Evolutionary conservation across 1,139 yeast species (phyloP), one percentile per base, ranked within the genome.

Genomic region (Sugiyamaella sp.): DNA sequence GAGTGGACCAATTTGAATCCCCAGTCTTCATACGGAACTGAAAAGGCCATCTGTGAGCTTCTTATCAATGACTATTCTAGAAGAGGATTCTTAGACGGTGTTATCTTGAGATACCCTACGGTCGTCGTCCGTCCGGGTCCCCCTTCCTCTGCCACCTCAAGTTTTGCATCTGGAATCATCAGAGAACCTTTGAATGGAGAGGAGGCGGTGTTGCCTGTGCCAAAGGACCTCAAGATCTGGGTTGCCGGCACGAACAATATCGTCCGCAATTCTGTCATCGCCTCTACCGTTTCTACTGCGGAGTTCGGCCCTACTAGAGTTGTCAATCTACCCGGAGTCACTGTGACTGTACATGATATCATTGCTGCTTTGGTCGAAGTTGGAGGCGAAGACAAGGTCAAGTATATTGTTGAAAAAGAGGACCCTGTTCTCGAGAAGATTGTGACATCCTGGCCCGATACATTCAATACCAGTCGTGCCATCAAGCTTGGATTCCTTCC

Each of bases 151-250:
- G 66, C 65, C 9, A 61, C 64, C 5, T 62, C 65, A 10, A 59
- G 62, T 22, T 63, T 62, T 53, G 58, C 63, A 9, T 62, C 65
- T 5, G 65, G 64, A 17, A 62, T 62, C 48, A 61, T 62, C 40
- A 54, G 65, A n/a, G 66, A 62, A 47, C 66, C 66, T 21, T 43
- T 62, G 41, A 51, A 41, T 14, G 61, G 60, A 8, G 38, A 46
- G 19, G 49, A 44, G 37, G 60, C 61, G 12, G 53, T 48, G 5
- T 45, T 62, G 39, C 65, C 65, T 8, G 58, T 53, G 3, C 52
- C 54, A 38, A 59, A 57, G 25, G 45, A 45, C 37, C 54, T 62
- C 24, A 50, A 51, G 27, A 51, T 60, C 32, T 61, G 63, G 62
- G 46, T 61, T 19, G 60, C 61, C 12, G 51, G 58, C 17, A 60